Percentiles rank a stretch among this genome's conserved stretches.
These are phyloP conservation scores for Clohesyomyces aquaticus DNA, from an alignment of 495 filamentous ascomycete genomes.

Conservation along the genomic window DNA sequence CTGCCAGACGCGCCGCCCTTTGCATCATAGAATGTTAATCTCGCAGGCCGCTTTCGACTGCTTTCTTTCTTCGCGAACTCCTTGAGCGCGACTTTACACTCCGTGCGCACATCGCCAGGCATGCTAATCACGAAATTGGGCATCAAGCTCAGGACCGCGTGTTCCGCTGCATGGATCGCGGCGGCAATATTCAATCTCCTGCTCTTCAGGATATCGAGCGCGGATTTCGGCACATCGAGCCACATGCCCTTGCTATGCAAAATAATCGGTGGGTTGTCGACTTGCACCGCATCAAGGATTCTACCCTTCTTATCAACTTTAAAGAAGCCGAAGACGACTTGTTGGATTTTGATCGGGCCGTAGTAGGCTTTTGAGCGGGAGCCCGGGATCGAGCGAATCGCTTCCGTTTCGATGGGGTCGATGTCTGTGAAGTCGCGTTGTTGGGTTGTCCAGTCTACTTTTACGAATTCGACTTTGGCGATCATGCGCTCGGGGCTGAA, in stretches of 20 bases:
- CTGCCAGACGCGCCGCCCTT: conserved; percentile 83
- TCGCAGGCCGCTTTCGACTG: conserved; percentile 78
- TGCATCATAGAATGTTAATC: conserved; percentile 92
- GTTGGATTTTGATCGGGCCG: conserved; percentile 79
- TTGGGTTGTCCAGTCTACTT: conserved; percentile 92
- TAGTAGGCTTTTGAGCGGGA: conserved; percentile 71
- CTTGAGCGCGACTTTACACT: conserved; percentile 81
- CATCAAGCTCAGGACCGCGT: conserved; percentile 82
- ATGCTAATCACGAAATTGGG: conserved; percentile 87
- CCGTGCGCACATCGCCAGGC: conserved; percentile 87
- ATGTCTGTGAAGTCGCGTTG: conserved; percentile 95
- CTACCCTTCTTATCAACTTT: conserved; percentile 81
- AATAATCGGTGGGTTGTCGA: conserved; percentile 90
- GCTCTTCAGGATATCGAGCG: conserved; percentile 75
- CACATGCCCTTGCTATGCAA: conserved; percentile 89
- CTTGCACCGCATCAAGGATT: conserved; percentile 88
- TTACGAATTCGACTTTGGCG: conserved; percentile 75
- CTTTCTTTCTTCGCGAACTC: conserved; percentile 79
- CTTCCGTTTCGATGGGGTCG: conserved; percentile 87
- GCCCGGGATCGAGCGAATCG: conserved; percentile 68
- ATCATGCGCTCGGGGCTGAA: conserved; percentile 77
- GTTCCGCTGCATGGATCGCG: conserved; percentile 92
- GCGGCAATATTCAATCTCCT: conserved; percentile 79
- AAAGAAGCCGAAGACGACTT: conserved; percentile 93
- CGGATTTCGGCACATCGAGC: conserved; percentile 83